These are phyloP conservation scores for Boletellus ananas DNA, from an alignment of 768 basidiomycete species.

Conservation along the genomic window DNA sequence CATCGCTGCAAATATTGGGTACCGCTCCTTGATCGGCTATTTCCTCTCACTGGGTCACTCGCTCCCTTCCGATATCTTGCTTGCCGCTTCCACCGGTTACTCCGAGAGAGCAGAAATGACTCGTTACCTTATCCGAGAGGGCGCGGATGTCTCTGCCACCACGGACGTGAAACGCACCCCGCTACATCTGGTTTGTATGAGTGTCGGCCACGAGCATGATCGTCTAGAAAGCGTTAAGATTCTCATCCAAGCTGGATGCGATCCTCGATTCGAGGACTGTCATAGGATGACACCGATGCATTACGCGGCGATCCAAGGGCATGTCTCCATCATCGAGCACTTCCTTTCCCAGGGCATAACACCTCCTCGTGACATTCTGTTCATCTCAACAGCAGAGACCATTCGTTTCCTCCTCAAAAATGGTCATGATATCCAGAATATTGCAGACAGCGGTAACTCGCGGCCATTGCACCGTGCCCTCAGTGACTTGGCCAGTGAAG, in stretches of 20 bases:
- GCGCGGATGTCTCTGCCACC: neutral
- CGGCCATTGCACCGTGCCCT: neutral
- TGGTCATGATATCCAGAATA: neutral
- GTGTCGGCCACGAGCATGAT: neutral
- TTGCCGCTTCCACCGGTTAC: neutral
- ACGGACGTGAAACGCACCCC: neutral
- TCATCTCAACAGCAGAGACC: neutral
- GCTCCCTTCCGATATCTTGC: neutral
- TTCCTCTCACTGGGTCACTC: neutral
- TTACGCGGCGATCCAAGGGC: neutral
- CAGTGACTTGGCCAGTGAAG: neutral
- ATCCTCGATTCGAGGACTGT: neutral
- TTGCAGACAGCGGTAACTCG: too few relatives aligned
- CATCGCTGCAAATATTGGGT: neutral
- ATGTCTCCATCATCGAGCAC: neutral
- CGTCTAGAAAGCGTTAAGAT: neutral
- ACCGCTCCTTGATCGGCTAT: neutral
- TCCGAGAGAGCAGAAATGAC: neutral
- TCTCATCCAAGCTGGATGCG: constrained; percentile 12
- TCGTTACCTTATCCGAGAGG: neutral
- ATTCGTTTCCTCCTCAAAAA: neutral
- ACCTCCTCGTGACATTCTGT: neutral
- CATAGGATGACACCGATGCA: neutral
- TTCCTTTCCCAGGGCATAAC: neutral
- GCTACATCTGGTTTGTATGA: neutral